Base-by-base conservation (phyloP, 106 monocot genomes). In the Phalaenopsis equestris region DNA sequence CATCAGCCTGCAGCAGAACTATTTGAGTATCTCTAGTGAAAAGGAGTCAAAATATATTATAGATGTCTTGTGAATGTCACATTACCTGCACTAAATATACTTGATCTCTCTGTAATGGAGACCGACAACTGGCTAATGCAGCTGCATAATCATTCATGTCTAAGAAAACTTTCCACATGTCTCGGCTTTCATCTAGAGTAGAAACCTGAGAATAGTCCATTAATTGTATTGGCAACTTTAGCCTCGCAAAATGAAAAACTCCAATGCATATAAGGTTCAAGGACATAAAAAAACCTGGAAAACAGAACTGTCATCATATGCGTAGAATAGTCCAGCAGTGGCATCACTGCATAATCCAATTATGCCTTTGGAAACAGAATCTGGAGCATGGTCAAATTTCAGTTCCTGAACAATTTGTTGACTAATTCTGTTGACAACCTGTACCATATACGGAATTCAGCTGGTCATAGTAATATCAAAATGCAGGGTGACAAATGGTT, bases 101-200 rank as follows among this genome's bases (percentile, higher is more conserved):
- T 90, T 99, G 89, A 57, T 99, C 99, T 68, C 91, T 88, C 76
- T 99, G 95, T 52, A 86, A 83, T 57, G 93, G 85, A 85, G 88
- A 93, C 49, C 90, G 95, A 80, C 95, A 99, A 84, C 91, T 75
- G n/a, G 95, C 92, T 83, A 99, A 89, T 65, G 99, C 91, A 86
- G 84, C 79, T 55, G 90, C 89, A 90, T 90, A 95, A 64, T 95
- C 93, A 81, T 90, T 90, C 88, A 88, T 90, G 67, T 93, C 91
- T 75, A 99, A 81, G 80, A 93, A 91, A 2, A 99, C 87, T 83
- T 91, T 86, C 99, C 99, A 99, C 99, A 99, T 99, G 81, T 99
- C 95, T 42, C 93, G 89, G 21, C 89, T 91, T 86, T 99, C 99
- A 86, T 99, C 99, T 42, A 86, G 82, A 75, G 86, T 86, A 57